Evolutionary conservation across 495 filamentous ascomycete genomes (phyloP).

Genomic region (Trichocladium antarcticum): DNA sequence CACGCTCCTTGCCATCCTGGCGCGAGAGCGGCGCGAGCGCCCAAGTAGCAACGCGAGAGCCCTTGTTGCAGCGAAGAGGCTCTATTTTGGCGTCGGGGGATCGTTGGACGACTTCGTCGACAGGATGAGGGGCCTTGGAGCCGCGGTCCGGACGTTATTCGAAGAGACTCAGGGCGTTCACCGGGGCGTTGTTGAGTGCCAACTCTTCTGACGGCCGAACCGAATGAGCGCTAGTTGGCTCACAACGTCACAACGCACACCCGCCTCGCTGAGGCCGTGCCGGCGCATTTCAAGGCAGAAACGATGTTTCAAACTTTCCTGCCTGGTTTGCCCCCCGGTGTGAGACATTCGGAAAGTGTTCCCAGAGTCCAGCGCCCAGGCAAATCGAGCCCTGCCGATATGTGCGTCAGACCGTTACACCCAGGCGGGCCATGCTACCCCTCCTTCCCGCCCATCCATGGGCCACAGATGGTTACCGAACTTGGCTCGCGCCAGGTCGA

Average conservation of each 20-base stretch:
- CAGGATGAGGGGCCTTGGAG: conserved; percentile 45
- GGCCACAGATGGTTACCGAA: too few species aligned
- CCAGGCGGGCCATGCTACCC: too few species aligned
- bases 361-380: too few species aligned
- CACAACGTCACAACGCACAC: too few species aligned
- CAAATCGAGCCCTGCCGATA: too few species aligned
- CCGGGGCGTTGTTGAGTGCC: conserved; percentile 41
- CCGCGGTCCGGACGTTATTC: conserved; percentile 47
- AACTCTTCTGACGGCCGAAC: conserved; percentile 24
- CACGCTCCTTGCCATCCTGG: conserved; percentile 54
- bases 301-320: conserved; percentile 5
- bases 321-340: conserved; percentile 1
- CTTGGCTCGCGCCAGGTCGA: too few species aligned
- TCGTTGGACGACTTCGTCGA: conserved; percentile 79
- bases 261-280: too few species aligned
- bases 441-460: too few species aligned
- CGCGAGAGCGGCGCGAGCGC: conserved; percentile 37
- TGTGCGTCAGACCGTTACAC: too few species aligned
- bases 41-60: conserved; percentile 43
- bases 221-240: too few species aligned
- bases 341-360: conserved; percentile 7
- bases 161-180: conserved; percentile 53
- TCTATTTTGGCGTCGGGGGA: conserved; percentile 95
- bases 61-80: conserved; percentile 79
- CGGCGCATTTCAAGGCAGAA: not conserved